Evolutionary conservation across 441 rosid genomes (phyloP), one percentile per base, ranked within the genome.

Genomic region (Pelargonium australe): DNA sequence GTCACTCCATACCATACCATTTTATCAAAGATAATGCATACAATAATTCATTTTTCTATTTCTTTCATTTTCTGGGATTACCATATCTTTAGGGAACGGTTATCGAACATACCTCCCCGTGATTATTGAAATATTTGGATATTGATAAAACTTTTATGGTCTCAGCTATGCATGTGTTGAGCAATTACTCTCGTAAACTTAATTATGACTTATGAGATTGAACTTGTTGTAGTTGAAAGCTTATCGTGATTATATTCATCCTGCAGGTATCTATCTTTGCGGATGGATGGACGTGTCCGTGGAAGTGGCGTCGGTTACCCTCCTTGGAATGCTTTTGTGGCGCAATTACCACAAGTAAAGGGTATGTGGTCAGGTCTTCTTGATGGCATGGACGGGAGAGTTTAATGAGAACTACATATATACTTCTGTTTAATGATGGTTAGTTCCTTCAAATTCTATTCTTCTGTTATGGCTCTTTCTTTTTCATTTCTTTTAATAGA

Each of bases 241-340:
- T 40, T 40, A 9, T 10, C 45, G 44, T 67, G 19, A 23, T 5
- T 63, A 2, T 53, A 53, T 63, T 34, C 71, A 44, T 73, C 78
- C 23, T 73, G 19, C 79, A 93, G 96, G 81, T 89, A 94, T 78
- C 69, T 88, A 73, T 94, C 97, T 55, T 78, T 94, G 67, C 85
- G 97, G 47, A 4, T 94, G 84, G 98, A 94, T 57, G 97, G 98
- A 20, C 93, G 93, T 72, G 96, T 89, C 43, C 93, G 95, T 66
- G 97, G 93, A 7, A 91, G 96, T 75, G 97, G 97, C 45, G 89
- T 86, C 60, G 98, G 96, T 70, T 89, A 91, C 73, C 97, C 98
- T 79, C 96, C 98, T 71, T 93, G 98, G 96, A 92, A 91, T 83
- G 96, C 95, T 68, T 86, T 93, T 37, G 97, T 89, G 63, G 92